A percentile compares a stretch with the other conserved stretches of the same genome.
phyloP scores from a whole-genome alignment of 2,329 filamentous ascomycete genomes.

The Aspergillus fijiensis region DNA sequence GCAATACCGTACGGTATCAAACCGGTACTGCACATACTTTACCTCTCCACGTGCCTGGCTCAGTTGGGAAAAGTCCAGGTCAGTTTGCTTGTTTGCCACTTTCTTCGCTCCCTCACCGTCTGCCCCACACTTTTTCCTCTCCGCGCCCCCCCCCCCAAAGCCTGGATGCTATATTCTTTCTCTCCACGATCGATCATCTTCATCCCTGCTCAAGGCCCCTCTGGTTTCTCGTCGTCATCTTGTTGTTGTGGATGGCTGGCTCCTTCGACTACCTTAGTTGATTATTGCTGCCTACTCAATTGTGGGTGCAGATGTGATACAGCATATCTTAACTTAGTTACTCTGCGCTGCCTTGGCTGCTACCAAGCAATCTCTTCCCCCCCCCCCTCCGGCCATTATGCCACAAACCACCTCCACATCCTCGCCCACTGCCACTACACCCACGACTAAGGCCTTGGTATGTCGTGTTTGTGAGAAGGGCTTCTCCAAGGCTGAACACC shows the following conservation, averaged over 20 bases:
- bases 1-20: not conserved
- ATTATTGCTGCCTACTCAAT: not conserved
- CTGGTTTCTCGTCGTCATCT: too few relatives aligned
- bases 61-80: not conserved
- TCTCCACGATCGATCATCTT: not conserved
- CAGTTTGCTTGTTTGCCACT: not conserved
- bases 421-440: conserved; percentile 2
- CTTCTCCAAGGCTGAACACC: conserved; percentile 45
- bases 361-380: not conserved
- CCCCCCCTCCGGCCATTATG: conserved; percentile 4
- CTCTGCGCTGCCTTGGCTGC: not conserved
- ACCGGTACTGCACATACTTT: not conserved
- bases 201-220: too few relatives aligned
- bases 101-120: not conserved
- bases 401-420: conserved; percentile 12
- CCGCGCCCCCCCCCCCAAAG: not conserved
- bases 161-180: not conserved
- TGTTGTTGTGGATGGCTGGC: not conserved
- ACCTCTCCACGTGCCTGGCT: not conserved
- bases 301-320: not conserved
- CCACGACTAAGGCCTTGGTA: conserved; percentile 31
- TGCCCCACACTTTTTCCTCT: not conserved
- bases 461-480: conserved; percentile 43
- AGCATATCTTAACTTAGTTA: not conserved
- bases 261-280: not conserved